Evolutionary conservation across 805 yeast species (phyloP).

Genomic region (baker's yeast (Saccharomyces cerevisiae)): DNA sequence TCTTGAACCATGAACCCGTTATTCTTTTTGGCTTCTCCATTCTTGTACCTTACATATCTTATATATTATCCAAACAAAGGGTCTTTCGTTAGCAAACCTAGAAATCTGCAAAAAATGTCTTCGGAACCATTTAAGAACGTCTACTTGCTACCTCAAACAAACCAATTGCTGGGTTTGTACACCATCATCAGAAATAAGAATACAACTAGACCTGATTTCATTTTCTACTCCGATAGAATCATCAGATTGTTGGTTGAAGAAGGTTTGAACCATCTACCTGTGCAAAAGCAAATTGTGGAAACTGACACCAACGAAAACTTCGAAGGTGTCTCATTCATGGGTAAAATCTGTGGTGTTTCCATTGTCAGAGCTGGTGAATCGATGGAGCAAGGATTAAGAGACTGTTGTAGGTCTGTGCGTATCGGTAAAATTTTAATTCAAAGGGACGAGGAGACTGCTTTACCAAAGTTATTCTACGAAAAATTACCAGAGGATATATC

Average conservation of each 20-base stretch:
- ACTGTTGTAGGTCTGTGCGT: conserved; percentile 92
- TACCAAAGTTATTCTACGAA: conserved; percentile 85
- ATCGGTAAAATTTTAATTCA: conserved; percentile 95
- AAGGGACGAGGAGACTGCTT: conserved; percentile 95
- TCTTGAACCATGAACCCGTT: not conserved
- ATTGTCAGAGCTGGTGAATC: conserved; percentile 98
- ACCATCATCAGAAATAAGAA: conserved; percentile 78
- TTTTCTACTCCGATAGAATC: conserved; percentile 90
- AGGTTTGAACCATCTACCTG: conserved; percentile 90
- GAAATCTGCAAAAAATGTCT: conserved; percentile 15
- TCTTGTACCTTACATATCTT: not conserved
- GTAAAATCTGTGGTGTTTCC: conserved; percentile 96
- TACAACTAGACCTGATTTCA: conserved; percentile 85
- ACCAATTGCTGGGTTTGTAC: conserved; percentile 80
- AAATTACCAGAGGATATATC: conserved; percentile 89
- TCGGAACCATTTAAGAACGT: conserved; percentile 41
- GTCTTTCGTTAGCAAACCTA: not conserved
- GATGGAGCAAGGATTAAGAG: conserved; percentile 97
- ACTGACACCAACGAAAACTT: conserved; percentile 71
- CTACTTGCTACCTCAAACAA: conserved; percentile 70
- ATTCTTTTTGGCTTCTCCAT: not conserved
- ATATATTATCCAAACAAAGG: not conserved
- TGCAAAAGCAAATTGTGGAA: conserved; percentile 52
- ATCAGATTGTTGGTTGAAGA: conserved; percentile 90
- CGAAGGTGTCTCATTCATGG: conserved; percentile 73